Evolutionary conservation across 306 rosid species (phyloP), one percentile per base, ranked within the genome.

Genomic region (Cucurbita moschata): DNA sequence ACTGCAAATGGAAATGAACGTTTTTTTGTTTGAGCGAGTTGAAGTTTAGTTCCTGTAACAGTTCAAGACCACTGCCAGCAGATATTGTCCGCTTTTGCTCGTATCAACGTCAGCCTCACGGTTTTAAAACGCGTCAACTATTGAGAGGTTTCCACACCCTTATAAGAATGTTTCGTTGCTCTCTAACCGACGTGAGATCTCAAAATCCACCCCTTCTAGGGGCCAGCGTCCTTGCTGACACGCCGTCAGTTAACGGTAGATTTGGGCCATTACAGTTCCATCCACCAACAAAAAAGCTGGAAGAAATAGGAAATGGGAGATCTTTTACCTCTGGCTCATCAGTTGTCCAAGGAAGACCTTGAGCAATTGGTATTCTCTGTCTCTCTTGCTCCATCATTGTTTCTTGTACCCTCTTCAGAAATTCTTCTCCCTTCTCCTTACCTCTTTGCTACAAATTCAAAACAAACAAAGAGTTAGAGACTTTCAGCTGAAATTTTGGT

Each of bases 331-430:
- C 91, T 23, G 99, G 96, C 79, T 95, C 96, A 81, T 95, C 96
- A 10, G 92, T 95, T 62, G 99, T 95, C 91, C 90, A 91, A 56
- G 99, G 99, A 75, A 95, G 96, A 67, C 99, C 97, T 73, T 91
- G 96, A 47, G 99, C 99, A 76, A 89, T 51, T 8, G 97, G 99
- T 70, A 91, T 83, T 71, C 97, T 81, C 65, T 82, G 85, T 39
- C 76, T 89, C 83, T 89, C 97, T 78, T 95, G 93, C 83, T 89
- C 91, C 18, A 46, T 55, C 82, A 81, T 58, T 74, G 87, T 82
- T 73, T 88, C 97, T 43, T 89, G 89, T 2, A 89, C 54, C 81
- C 87, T 95, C 81, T 95, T 95, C 80, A 77, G 12, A 35, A 95
- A 81, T 72, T 91, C 96, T 76, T 95, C 96, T 77, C 84, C 92